A percentile compares a stretch with the other conserved stretches of the same genome.
These are phyloP conservation scores for Pichia sp. DNA, from an alignment of 1,139 yeast species.

Conservation along the genomic window DNA sequence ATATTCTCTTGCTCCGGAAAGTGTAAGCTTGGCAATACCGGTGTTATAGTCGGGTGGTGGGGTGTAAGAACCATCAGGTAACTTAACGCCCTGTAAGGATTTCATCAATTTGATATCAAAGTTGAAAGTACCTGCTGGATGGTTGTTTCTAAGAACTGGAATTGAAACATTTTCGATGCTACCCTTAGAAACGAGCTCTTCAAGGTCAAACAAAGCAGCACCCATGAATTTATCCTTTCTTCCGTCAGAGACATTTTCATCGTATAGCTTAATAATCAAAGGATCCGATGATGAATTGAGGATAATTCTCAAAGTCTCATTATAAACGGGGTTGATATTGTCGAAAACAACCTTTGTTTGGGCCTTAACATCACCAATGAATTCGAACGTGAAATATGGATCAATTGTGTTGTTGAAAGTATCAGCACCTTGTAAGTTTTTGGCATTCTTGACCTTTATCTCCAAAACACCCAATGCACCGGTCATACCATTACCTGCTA, in stretches of 20 bases:
- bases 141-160: constrained; percentile 68
- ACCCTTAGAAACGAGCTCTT: constrained; percentile 49
- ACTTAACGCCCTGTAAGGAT: constrained; percentile 63
- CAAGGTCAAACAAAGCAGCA: constrained; percentile 67
- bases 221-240: constrained; percentile 83
- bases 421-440: constrained; percentile 59
- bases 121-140: constrained; percentile 65
- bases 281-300: constrained; percentile 78
- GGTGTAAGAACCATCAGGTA: constrained; percentile 78
- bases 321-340: constrained; percentile 72
- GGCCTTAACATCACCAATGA: constrained; percentile 52
- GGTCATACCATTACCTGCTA: constrained; percentile 75
- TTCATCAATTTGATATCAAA: constrained; percentile 76
- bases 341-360: constrained; percentile 60
- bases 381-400: constrained; percentile 76
- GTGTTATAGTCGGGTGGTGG: constrained; percentile 93
- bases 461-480: constrained; percentile 84
- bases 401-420: constrained; percentile 75
- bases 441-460: constrained; percentile 59
- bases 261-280: constrained; percentile 59
- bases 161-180: constrained; percentile 46
- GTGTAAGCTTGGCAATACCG: constrained; percentile 66
- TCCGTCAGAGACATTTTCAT: constrained; percentile 55
- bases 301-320: constrained; percentile 66
- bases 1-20: constrained; percentile 44